Conservation (phyloP, 2,329 filamentous ascomycete genomes). For the Rugonectria rugulosa region DNA sequence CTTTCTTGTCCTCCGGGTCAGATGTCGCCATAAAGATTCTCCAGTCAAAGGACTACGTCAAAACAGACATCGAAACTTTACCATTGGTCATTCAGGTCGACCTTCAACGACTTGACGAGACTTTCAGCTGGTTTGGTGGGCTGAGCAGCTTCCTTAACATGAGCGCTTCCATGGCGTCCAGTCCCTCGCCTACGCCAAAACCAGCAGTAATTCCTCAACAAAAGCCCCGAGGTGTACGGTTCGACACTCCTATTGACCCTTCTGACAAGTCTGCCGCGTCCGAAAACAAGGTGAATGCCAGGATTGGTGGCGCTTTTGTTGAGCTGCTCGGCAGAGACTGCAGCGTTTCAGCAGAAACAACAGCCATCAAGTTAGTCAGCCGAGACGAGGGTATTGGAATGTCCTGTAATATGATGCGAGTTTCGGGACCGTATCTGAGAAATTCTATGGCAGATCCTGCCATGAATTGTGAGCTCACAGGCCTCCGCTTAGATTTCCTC, state of each 20-base stretch:
- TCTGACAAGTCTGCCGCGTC: constrained; percentile 55
- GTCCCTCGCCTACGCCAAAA: constrained; percentile 59
- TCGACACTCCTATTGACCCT: constrained; percentile 60
- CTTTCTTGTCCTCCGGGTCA: constrained; percentile 63
- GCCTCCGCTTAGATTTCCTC: constrained; percentile 76
- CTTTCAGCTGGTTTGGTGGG: constrained; percentile 87
- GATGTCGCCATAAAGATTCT: constrained; percentile 64
- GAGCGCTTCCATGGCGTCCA: constrained; percentile 82
- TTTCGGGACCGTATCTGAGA: constrained; percentile 74
- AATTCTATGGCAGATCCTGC: constrained; percentile 63
- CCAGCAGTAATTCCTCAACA: constrained; percentile 48
- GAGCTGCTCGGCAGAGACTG: constrained; percentile 81
- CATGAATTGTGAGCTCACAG: constrained; percentile 67
- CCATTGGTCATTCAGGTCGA: constrained; percentile 81
- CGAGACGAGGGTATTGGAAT: constrained; percentile 76
- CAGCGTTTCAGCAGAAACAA: constrained; percentile 76
- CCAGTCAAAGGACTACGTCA: constrained; percentile 53
- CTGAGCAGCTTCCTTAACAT: constrained; percentile 90
- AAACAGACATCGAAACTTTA: constrained; percentile 75
- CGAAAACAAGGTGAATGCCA: constrained; percentile 75
- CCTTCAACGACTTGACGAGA: constrained; percentile 82
- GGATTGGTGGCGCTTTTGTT: constrained; percentile 79
- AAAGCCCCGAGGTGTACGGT: constrained; percentile 65
- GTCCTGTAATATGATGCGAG: constrained; percentile 76
- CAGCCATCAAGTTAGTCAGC: constrained; percentile 81